Conservation (phyloP, 129 eudicot species). For the Deinandra increscens region DNA sequence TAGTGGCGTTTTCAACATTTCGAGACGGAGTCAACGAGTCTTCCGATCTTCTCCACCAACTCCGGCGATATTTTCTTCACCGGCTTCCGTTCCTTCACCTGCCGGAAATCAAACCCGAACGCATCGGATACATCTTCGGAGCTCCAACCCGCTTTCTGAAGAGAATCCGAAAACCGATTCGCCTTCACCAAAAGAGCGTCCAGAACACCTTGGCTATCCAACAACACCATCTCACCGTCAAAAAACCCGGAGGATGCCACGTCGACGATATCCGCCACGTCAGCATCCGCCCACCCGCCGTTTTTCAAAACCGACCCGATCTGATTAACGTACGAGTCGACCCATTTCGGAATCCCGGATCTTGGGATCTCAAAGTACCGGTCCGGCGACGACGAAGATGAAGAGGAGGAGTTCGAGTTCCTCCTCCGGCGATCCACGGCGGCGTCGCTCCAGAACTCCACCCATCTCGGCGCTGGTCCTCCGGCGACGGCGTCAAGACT, state of each 20-base stretch:
- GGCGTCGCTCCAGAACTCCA: conserved; percentile 94
- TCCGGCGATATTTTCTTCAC: conserved; percentile 75
- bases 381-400: conserved; percentile 65
- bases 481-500: conserved; percentile 53
- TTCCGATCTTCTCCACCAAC: conserved; percentile 64
- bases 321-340: conserved; percentile 49
- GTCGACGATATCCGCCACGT: conserved; percentile 66
- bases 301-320: conserved; percentile 72
- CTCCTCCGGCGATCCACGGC: conserved; percentile 63
- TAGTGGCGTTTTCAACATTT: conserved; percentile 32
- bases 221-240: conserved; percentile 70
- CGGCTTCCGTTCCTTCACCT: conserved; percentile 54
- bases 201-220: conserved; percentile 72
- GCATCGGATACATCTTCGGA: conserved; percentile 93
- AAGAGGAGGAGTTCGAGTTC: conserved; percentile 58
- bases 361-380: conserved; percentile 51
- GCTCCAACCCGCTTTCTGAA: conserved; percentile 95
- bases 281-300: conserved; percentile 83
- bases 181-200: conserved; percentile 88
- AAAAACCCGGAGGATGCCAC: conserved; percentile 77
- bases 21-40: conserved; percentile 66
- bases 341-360: conserved; percentile 74
- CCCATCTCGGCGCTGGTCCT: conserved; percentile 69
- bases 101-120: conserved; percentile 73
- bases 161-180: conserved; percentile 72